Evolutionary conservation across 2,329 filamentous ascomycete genomes (phyloP).

Genomic region (Trichoderma sp.): DNA sequence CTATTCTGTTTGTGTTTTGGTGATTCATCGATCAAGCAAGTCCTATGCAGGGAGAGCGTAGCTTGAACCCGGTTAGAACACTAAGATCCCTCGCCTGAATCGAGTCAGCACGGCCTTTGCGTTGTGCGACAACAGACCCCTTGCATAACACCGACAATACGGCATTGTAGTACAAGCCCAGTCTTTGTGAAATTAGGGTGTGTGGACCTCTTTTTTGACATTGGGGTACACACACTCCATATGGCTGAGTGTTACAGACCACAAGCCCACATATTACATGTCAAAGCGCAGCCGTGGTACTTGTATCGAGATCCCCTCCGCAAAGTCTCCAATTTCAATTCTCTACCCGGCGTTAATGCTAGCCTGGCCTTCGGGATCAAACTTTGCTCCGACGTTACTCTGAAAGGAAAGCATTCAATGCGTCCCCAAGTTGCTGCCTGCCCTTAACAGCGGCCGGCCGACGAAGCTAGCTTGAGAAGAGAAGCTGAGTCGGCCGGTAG

Average conservation of each 20-base stretch:
- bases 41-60: not conserved
- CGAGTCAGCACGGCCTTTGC: not conserved
- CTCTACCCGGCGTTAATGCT: not conserved
- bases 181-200: not conserved
- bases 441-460: not conserved
- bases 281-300: not conserved
- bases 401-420: not conserved
- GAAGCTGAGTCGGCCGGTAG: not conserved
- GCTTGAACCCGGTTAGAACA: not conserved
- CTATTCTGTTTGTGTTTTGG: not conserved
- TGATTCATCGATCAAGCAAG: not conserved
- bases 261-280: not conserved
- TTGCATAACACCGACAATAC: not conserved
- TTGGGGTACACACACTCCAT: not conserved
- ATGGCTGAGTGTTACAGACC: not conserved
- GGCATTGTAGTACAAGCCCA: not conserved
- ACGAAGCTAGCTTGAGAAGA: constrained; percentile 5
- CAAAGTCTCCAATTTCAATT: not conserved
- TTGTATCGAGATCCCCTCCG: not conserved
- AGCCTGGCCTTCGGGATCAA: not conserved
- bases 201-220: not conserved
- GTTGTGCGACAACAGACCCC: not conserved
- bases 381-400: not conserved
- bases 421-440: not conserved
- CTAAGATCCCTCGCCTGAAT: not conserved